A percentile compares a stretch with the other conserved stretches of the same genome.
phyloP scores from a whole-genome alignment of 495 filamentous ascomycete species.

The Tricharina praecox region DNA sequence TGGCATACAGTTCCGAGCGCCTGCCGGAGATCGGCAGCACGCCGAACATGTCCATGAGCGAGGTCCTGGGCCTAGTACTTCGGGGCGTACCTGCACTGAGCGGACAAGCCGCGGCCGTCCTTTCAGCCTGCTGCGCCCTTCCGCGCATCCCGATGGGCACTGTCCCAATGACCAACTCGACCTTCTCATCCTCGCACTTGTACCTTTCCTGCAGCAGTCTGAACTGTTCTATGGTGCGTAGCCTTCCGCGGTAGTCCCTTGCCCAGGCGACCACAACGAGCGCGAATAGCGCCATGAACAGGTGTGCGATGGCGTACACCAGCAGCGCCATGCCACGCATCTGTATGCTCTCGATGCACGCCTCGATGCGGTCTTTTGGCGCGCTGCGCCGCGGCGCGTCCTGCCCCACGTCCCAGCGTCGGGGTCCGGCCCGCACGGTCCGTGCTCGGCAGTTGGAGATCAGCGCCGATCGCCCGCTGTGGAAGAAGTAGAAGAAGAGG shows the following conservation, averaged over 20 bases:
- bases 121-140: no score
- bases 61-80: no score
- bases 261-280: slow-evolving; percentile 16
- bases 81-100: no score
- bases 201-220: slow-evolving; percentile 4
- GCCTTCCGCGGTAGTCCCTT: slow-evolving; percentile 11
- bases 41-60: no score
- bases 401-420: not conserved
- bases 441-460: slow-evolving; percentile 6
- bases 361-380: slow-evolving; percentile 11
- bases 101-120: no score
- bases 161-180: slow-evolving; percentile 16
- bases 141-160: slow-evolving; percentile 9
- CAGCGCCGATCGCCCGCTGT: slow-evolving; percentile 1
- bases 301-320: slow-evolving; percentile 11
- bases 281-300: slow-evolving; percentile 10
- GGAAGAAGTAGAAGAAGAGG: slow-evolving; percentile 20
- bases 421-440: slow-evolving; percentile 6
- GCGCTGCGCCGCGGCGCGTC: slow-evolving; percentile 13
- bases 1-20: not conserved
- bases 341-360: slow-evolving; percentile 4
- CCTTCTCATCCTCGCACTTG: slow-evolving; percentile 7
- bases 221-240: slow-evolving; percentile 11
- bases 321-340: slow-evolving; percentile 4
- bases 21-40: not conserved